Percentiles rank a stretch among this genome's conserved stretches.
phyloP scores from a whole-genome alignment of 1,284 basidiomycete species.

The Malassezia brasiliensis region DNA sequence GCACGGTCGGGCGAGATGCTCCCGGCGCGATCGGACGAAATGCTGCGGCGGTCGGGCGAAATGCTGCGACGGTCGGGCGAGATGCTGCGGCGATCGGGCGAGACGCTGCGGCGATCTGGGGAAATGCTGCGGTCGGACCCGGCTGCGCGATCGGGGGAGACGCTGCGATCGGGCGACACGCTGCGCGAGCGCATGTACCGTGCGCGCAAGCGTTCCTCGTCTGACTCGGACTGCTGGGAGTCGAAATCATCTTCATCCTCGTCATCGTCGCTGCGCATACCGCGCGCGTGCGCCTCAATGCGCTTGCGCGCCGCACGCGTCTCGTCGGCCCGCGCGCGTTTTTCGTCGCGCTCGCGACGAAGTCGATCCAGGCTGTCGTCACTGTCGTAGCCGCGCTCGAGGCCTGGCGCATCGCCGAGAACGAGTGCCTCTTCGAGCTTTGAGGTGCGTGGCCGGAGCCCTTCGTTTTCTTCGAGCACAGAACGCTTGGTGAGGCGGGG shows the following conservation, averaged over 20 bases:
- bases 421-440: conserved; percentile 69
- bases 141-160: not conserved
- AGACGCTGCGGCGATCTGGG: conserved; percentile 2
- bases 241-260: conserved; percentile 1
- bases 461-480: conserved; percentile 81
- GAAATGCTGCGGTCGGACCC: not conserved
- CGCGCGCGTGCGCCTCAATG: not conserved
- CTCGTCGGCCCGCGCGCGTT: conserved; percentile 5
- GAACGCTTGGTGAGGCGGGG: conserved; percentile 77
- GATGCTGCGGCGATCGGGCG: not conserved
- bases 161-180: conserved; percentile 3
- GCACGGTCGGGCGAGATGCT: not conserved
- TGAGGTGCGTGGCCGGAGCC: conserved; percentile 58
- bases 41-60: not conserved
- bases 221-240: conserved; percentile 14
- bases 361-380: conserved; percentile 12
- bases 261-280: not conserved
- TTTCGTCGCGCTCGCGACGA: not conserved
- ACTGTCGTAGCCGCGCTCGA: conserved; percentile 1
- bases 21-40: not conserved
- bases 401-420: conserved; percentile 15
- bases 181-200: conserved; percentile 8
- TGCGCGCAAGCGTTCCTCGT: conserved; percentile 13
- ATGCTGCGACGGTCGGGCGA: conserved; percentile 4
- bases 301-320: not conserved